Conservation (phyloP, 257 asterid genomes). For the Mitragyna speciosa region DNA sequence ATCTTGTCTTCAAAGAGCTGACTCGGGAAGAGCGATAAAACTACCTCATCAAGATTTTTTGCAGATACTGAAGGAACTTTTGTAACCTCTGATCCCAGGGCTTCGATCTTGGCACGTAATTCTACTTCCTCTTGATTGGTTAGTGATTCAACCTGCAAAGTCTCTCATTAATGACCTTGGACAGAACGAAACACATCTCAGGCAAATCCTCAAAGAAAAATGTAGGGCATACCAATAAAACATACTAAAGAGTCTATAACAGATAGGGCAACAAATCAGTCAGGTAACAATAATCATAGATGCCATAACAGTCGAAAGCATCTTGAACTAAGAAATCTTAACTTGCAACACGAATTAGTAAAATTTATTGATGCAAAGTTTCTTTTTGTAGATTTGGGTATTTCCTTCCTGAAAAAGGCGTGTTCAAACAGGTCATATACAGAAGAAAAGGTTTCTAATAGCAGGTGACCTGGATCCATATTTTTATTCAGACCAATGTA, state of each 20-base stretch:
- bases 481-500: background rate
- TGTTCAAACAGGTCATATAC: background rate
- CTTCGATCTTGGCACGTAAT: conserved; percentile 82
- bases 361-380: background rate
- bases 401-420: no score
- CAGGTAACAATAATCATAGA: no score
- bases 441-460: background rate
- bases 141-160: conserved; percentile 78
- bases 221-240: no score
- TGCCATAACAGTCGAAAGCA: background rate
- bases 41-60: conserved; percentile 77
- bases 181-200: background rate
- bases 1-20: background rate
- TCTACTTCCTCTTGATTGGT: conserved; percentile 96
- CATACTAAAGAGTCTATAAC: background rate
- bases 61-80: conserved; percentile 78
- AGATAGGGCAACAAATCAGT: background rate
- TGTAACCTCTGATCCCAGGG: conserved; percentile 75
- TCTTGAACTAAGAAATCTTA: background rate
- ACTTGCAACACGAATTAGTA: background rate
- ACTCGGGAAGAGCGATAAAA: background rate
- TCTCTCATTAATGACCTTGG: background rate
- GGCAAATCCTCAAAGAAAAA: background rate
- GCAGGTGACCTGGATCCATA: background rate
- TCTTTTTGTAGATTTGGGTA: background rate